A percentile compares a stretch with the other conserved stretches of the same genome.
These are phyloP conservation scores for Athelia psychrophila DNA, from an alignment of 1,284 basidiomycete genomes.

Conservation along the genomic window DNA sequence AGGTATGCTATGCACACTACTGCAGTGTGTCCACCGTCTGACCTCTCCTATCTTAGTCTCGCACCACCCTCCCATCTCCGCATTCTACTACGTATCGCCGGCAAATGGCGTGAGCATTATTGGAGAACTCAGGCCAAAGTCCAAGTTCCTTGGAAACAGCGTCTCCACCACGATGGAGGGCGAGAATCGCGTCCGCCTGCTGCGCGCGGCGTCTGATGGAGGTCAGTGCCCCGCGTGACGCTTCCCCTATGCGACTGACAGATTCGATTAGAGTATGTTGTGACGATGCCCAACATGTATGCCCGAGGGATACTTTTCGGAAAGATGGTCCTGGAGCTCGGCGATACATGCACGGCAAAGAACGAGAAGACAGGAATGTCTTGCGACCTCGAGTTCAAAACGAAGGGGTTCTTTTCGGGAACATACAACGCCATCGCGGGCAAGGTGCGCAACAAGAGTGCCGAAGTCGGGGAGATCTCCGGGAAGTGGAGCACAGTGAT, in stretches of 20 bases:
- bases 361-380: constrained; percentile 76
- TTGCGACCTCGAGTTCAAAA: constrained; percentile 96
- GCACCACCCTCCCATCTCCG: constrained; percentile 94
- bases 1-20: constrained; percentile 41
- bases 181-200: constrained; percentile 83
- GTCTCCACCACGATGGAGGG: constrained; percentile 97
- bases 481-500: constrained; percentile 93
- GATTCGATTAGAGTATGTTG: constrained; percentile 62
- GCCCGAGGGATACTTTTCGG: constrained; percentile 97
- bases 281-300: constrained; percentile 98
- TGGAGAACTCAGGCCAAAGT: constrained; percentile 95
- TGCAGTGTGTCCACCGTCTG: constrained; percentile 7
- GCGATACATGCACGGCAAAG: constrained; percentile 85
- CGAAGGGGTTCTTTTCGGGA: constrained; percentile 98
- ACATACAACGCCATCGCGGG: constrained; percentile 93
- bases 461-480: constrained; percentile 83
- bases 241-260: constrained; percentile 1
- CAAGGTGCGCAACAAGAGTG: constrained; percentile 63
- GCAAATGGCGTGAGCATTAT: constrained; percentile 81
- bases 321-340: constrained; percentile 97
- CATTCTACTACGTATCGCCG: constrained; percentile 97
- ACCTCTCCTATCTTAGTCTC: constrained; percentile 55
- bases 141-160: constrained; percentile 95
- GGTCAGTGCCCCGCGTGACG: constrained; percentile 41
- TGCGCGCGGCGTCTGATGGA: constrained; percentile 83